Evolutionary conservation across 768 basidiomycete genomes (phyloP), one percentile per base, ranked within the genome.

Genomic region (Pisolithus tinctorius): DNA sequence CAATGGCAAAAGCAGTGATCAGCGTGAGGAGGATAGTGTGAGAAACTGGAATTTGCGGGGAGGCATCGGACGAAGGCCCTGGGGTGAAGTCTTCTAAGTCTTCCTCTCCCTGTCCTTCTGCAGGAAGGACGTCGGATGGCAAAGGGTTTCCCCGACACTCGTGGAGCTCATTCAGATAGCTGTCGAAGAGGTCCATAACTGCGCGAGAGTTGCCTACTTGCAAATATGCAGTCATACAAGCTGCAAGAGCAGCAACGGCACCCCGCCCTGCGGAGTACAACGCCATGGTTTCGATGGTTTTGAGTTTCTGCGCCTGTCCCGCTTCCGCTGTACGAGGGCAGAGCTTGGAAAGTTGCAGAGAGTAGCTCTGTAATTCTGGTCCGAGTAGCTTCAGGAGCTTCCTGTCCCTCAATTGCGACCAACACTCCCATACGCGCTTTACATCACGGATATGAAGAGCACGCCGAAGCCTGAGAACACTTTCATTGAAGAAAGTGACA

Each of bases 1-100:
- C 66, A 61, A 81, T 75, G 4, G 83, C 82, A 62, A 81, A 69
- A 14, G 88, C 88, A 20, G 79, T 70, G n/a, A 80, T 67, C 6
- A 73, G 81, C 10, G 73, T 73, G 30, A 84, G 70, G 25, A 85
- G 66, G 30, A 83, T 53, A n/a, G 71, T 47, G 56, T 71, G 49
- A 2, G 59, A 62, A 9, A 54, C 55, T 11, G 41, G 30, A 23
- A 47, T 39, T 53, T 55, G 52, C 46, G 53, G 23, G 50, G 49
- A 46, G 4, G 56, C 51, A 36, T 56, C 53, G 23, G 57, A 43
- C 17, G 65, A 54, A 37, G 59, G 55, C 48, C 61, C 58, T 6
- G 62, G 54, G 23, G 53, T 57, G 36, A 70, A 49, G 17, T 60
- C 67, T 41, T 63, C 63, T 51, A 59, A 48, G 51, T 64, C 50